Base-by-base conservation (phyloP, 2,329 filamentous ascomycete genomes). In the Fusarium tricinctum region DNA sequence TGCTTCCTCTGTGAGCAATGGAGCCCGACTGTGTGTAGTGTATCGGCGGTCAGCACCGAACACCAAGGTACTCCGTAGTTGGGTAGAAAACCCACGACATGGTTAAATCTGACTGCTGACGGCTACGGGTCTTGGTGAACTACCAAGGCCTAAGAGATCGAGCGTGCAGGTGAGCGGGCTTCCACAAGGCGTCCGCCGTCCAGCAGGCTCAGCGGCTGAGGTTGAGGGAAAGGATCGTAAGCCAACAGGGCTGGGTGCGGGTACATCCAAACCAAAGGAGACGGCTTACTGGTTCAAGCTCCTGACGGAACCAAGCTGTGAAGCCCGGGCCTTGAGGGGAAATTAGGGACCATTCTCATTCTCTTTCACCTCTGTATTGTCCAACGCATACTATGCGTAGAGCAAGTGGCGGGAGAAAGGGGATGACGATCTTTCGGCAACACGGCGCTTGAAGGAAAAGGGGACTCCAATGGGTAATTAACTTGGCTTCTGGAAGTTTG, bases 91-190 rank as follows among this genome's bases (percentile, higher is more conserved):
- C 35, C 17, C 26, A 60, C 28, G 56, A 43, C 56, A 69, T 64
- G 69, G 63, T 60, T 53, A 55, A 72, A 73, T 72, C 70, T 73
- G 70, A 73, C 70, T 64, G 61, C 66, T 69, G 35, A 64, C 42
- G 17, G 57, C 39, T 52, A 42, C 30, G n/a, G 44, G 26, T 14
- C 45, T 45, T 48, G 38, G 28, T 39, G 43, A 57, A 48, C 45
- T 52, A 48, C 49, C 43, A 53, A 43, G 52, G 50, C 57, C 70
- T 51, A 57, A 64, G 57, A 38, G 17, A 38, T 38, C 35, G 35
- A n/a, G 67, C 54, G 57, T 62, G 54, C 53, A 61, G 63, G 59
- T 54, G 63, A 63, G 67, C 50, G 60, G 61, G 65, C 70, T 67
- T 66, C 55, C 63, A 55, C 38, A 59, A 71, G 70, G 70, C 63